A percentile compares a stretch with the other conserved stretches of the same genome.
These are phyloP conservation scores for Phlebiopsis flavidoalba DNA, from an alignment of 768 basidiomycete species.

Conservation along the genomic window DNA sequence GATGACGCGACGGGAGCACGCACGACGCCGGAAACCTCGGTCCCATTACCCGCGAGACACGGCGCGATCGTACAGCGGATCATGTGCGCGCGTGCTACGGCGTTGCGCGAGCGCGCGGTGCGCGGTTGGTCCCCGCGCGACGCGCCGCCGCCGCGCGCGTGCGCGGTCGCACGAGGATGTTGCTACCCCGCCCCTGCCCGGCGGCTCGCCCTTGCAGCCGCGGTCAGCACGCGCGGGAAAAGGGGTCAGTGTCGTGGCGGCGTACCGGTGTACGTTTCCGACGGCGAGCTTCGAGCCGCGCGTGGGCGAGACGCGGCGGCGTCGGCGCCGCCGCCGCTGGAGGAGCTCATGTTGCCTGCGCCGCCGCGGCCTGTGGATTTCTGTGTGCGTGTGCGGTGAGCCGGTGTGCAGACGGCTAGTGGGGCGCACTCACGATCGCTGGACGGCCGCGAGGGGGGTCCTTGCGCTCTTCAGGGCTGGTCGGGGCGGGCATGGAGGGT, in stretches of 20 bases:
- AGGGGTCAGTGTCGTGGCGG: neutral
- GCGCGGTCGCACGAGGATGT: slow-evolving; percentile 75
- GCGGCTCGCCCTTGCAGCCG: slow-evolving; percentile 45
- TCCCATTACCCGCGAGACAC: slow-evolving; percentile 30
- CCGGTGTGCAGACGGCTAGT: neutral
- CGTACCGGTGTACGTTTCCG: slow-evolving; percentile 23
- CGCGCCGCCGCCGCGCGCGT: slow-evolving; percentile 27
- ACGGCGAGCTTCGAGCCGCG: slow-evolving; percentile 58
- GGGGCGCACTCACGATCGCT: slow-evolving; percentile 40
- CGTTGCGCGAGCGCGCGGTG: slow-evolving; percentile 24
- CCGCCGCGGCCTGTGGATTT: slow-evolving; percentile 56
- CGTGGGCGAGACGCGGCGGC: slow-evolving; percentile 51
- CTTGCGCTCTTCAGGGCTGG: slow-evolving; percentile 20
- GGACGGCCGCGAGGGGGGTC: slow-evolving; percentile 59
- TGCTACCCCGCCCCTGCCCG: slow-evolving; percentile 80
- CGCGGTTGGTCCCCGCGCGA: slow-evolving; percentile 16
- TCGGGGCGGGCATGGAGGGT: slow-evolving; percentile 12
- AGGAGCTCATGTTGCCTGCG: slow-evolving; percentile 57
- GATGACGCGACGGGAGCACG: neutral
- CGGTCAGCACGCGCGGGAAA: neutral
- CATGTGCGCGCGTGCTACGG: slow-evolving; percentile 14
- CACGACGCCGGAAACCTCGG: slow-evolving; percentile 15
- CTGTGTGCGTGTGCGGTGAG: neutral
- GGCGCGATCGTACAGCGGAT: slow-evolving; percentile 32
- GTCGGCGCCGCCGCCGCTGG: slow-evolving; percentile 34